These are phyloP conservation scores for Penicillium fimorum DNA, from an alignment of 495 filamentous ascomycete species.

Conservation along the genomic window DNA sequence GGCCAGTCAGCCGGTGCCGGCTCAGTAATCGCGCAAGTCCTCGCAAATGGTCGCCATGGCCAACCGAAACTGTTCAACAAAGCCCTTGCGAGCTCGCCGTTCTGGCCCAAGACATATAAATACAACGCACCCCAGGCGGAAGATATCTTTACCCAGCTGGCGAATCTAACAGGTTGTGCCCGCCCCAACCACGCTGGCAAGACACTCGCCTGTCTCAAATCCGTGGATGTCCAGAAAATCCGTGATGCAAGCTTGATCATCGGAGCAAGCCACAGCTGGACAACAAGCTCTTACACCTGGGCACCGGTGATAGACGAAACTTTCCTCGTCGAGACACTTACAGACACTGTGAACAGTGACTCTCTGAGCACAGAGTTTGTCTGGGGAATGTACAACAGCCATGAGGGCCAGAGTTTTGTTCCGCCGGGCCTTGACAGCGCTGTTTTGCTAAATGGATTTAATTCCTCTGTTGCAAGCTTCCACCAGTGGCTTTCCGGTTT, in stretches of 20 bases:
- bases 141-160: slow-evolving; percentile 46
- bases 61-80: slow-evolving; percentile 45
- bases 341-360: slow-evolving; percentile 36
- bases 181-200: slow-evolving; percentile 20
- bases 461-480: slow-evolving; percentile 46
- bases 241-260: slow-evolving; percentile 47
- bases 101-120: slow-evolving; percentile 59
- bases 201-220: slow-evolving; percentile 51
- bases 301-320: slow-evolving; percentile 58
- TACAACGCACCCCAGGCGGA: slow-evolving; percentile 51
- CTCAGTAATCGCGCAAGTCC: slow-evolving; percentile 53
- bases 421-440: slow-evolving; percentile 44
- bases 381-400: slow-evolving; percentile 57
- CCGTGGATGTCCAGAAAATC: slow-evolving; percentile 47
- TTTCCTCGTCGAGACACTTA: slow-evolving; percentile 49
- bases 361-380: slow-evolving; percentile 46
- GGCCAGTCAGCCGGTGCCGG: slow-evolving; percentile 57
- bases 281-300: slow-evolving; percentile 55
- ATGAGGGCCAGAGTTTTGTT: slow-evolving; percentile 61
- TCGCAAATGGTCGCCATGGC: slow-evolving; percentile 43
- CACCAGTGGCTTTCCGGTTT: slow-evolving; percentile 51
- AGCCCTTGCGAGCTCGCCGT: slow-evolving; percentile 59
- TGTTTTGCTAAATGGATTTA: slow-evolving; percentile 37
- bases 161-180: slow-evolving; percentile 46
- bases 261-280: slow-evolving; percentile 47